These are phyloP conservation scores for Lipomyces lipofer DNA, from an alignment of 805 yeast species.

Conservation along the genomic window DNA sequence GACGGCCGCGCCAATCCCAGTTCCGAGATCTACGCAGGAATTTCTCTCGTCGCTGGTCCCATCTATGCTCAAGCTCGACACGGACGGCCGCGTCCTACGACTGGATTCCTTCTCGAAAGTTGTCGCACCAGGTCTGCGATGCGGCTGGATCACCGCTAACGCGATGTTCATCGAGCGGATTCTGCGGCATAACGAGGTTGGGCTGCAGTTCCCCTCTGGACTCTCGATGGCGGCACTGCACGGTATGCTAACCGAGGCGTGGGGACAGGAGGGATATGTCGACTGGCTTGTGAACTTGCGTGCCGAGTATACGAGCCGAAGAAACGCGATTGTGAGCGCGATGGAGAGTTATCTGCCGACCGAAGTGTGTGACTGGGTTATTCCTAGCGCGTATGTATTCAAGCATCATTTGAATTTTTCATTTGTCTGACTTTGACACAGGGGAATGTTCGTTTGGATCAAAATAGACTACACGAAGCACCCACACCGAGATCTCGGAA, in stretches of 20 bases:
- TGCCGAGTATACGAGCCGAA: constrained; percentile 76
- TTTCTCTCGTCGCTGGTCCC: constrained; percentile 65
- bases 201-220: constrained; percentile 80
- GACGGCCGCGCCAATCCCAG: constrained; percentile 38
- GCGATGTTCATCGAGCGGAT: constrained; percentile 60
- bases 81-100: constrained; percentile 86
- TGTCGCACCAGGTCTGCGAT: constrained; percentile 84
- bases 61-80: constrained; percentile 72
- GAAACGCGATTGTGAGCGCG: constrained; percentile 83
- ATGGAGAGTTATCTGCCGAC: constrained; percentile 59
- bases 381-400: constrained; percentile 57
- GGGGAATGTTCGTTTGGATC: constrained; percentile 81
- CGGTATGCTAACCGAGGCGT: constrained; percentile 64
- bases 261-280: constrained; percentile 89
- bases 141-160: constrained; percentile 88
- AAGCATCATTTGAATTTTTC: too few species aligned
- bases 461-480: constrained; percentile 73
- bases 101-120: constrained; percentile 90
- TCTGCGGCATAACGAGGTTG: constrained; percentile 73
- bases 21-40: constrained; percentile 39
- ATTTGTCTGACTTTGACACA: not conserved
- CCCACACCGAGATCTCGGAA: constrained; percentile 50
- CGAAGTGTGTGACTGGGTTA: constrained; percentile 38
- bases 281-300: constrained; percentile 83
- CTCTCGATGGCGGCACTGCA: constrained; percentile 69